phyloP scores from a whole-genome alignment of 371 early-diverging fungal species.

The Mortierella sp. region DNA sequence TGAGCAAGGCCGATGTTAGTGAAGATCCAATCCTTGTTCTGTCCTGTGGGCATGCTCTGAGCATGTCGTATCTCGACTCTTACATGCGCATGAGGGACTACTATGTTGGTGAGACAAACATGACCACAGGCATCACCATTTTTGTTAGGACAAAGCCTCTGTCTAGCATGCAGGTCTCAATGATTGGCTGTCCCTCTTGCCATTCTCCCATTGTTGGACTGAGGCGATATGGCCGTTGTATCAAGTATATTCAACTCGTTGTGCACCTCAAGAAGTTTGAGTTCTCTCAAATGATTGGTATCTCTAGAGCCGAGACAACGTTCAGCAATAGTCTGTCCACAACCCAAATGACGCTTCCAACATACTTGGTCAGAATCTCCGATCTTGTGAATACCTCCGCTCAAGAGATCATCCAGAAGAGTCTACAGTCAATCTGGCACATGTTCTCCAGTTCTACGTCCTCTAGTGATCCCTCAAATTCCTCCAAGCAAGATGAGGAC shows the following conservation, averaged over 20 bases:
- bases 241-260: constrained; percentile 25
- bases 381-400: too few relatives aligned
- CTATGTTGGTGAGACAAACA: constrained; percentile 28
- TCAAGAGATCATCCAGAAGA: too few relatives aligned
- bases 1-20: constrained; percentile 57
- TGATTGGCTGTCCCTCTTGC: constrained; percentile 29
- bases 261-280: constrained; percentile 25
- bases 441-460: too few relatives aligned
- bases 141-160: constrained; percentile 21
- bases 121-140: not conserved
- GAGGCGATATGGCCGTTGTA: constrained; percentile 41
- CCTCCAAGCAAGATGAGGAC: not conserved
- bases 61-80: constrained; percentile 60
- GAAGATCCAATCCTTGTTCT: constrained; percentile 61
- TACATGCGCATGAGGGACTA: constrained; percentile 55
- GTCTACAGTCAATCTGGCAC: too few relatives aligned
- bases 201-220: constrained; percentile 37
- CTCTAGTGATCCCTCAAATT: too few relatives aligned
- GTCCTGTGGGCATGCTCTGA: constrained; percentile 60
- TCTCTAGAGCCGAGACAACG: not conserved
- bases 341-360: too few relatives aligned
- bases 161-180: constrained; percentile 21
- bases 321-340: not conserved
- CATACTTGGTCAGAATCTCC: too few relatives aligned
- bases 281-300: not conserved